phyloP scores from a whole-genome alignment of 2,329 filamentous ascomycete genomes.

The Ophiostoma himal-ulmi region DNA sequence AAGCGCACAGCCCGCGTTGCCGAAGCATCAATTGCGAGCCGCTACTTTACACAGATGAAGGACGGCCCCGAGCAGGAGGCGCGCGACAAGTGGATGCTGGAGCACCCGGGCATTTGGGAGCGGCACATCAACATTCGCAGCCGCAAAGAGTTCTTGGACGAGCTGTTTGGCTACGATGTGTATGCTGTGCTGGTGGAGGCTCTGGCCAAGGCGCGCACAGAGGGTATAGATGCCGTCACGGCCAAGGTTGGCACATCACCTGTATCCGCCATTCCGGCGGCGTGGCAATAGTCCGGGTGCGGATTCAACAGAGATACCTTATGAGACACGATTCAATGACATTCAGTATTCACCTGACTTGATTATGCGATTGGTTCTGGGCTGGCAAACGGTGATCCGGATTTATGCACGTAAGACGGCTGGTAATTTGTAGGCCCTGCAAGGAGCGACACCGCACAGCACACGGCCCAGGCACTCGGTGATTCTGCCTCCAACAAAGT shows the following conservation, averaged over 20 bases:
- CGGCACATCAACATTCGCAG: constrained; percentile 23
- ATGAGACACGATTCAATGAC: constrained; percentile 1
- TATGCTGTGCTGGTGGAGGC: constrained; percentile 17
- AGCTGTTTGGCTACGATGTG: constrained; percentile 23
- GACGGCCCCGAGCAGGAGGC: constrained; percentile 21
- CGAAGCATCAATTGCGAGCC: constrained; percentile 17
- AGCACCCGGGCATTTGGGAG: constrained; percentile 20
- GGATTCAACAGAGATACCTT: background rate
- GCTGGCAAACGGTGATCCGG: too few species aligned
- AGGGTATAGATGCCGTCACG: constrained; percentile 1
- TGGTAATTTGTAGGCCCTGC: background rate
- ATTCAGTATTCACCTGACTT: background rate
- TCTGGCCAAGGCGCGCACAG: constrained; percentile 11
- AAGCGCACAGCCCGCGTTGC: constrained; percentile 21
- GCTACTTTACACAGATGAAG: constrained; percentile 21
- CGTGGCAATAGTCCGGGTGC: background rate
- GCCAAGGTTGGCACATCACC: constrained; percentile 12
- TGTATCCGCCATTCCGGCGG: constrained; percentile 10
- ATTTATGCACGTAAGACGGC: background rate
- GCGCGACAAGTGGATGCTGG: constrained; percentile 23
- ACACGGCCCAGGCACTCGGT: background rate
- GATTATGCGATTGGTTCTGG: background rate
- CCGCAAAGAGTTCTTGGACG: constrained; percentile 24
- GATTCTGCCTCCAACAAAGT: background rate
- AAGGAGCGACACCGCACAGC: background rate